Base-by-base conservation (phyloP, 2,329 filamentous ascomycete species). In the Exophiala sp. region DNA sequence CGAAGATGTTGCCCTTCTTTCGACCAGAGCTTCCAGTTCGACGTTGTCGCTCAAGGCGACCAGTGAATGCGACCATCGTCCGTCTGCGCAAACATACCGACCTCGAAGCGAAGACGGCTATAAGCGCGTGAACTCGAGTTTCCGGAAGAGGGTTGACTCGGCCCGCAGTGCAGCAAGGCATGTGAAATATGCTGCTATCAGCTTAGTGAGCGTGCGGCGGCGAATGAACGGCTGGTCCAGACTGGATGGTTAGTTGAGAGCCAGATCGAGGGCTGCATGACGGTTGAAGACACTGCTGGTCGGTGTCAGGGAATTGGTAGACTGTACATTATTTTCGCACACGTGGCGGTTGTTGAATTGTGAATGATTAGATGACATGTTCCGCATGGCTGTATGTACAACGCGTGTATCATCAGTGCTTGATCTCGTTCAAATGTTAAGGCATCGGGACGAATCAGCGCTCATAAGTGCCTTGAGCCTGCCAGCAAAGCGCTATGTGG, bases 1-100 rank as follows among this genome's bases (percentile, higher is more conserved):
- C n/a, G 50, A 53, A 21, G 44, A 48, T 2, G 38, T 44, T 3
- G 50, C 44, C 20, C 50, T 52, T 2, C 44, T 53, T 12, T 53
- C 38, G 16, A 14, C 18, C 18, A 38, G 14, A 18, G 32, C 14
- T 5, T 20, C 44, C 2, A 18, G 5, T 10, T 39, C 50, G 8
- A 35, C 38, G 16, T 29, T 16, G 3, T n/a, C 24, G 42, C 10
- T 46, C 1, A 42, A 35, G 9, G 45, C 45, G 12, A 16, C 46
- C 11, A 38, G 6, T 21, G 50, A 42, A 16, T 18, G 9, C 20
- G 35, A 53, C 7, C 48, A 47, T 44, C 41, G 47, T 18, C 46
- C 42, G 20, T 34, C 35, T 21, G 44, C 44, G 50, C 7, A 44
- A 14, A 8, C 48, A 5, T 39, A 33, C 14, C 40, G 34, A 10